A percentile compares a stretch with the other conserved stretches of the same genome.
These are phyloP conservation scores for Fusarium sp. DNA, from an alignment of 2,329 filamentous ascomycete species.

Conservation along the genomic window DNA sequence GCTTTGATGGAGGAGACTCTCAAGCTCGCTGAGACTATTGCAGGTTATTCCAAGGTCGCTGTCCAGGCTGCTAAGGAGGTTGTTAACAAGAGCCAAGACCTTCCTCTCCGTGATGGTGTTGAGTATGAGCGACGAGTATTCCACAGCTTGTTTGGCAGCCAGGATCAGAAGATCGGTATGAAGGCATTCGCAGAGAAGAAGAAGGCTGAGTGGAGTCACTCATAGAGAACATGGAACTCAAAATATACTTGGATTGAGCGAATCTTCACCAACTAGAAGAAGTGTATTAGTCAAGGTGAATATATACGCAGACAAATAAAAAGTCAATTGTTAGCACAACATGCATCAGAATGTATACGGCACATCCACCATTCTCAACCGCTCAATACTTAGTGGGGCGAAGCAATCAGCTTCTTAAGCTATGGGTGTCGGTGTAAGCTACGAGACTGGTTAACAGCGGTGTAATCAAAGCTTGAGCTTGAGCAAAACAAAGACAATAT, in stretches of 20 bases:
- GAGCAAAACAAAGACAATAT: neutral
- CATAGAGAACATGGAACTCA: slow-evolving; percentile 58
- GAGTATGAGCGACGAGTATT: slow-evolving; percentile 96
- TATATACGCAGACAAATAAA: slow-evolving; percentile 4
- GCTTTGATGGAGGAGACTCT: slow-evolving; percentile 84
- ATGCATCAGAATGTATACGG: neutral
- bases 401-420: slow-evolving; percentile 5
- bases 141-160: slow-evolving; percentile 90
- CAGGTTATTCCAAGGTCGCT: slow-evolving; percentile 85
- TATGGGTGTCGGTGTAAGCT: slow-evolving; percentile 8
- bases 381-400: slow-evolving; percentile 12
- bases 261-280: neutral
- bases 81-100: slow-evolving; percentile 98
- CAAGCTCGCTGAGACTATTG: slow-evolving; percentile 89
- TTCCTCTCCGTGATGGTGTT: slow-evolving; percentile 86
- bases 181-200: slow-evolving; percentile 94
- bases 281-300: neutral
- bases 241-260: neutral
- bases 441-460: neutral
- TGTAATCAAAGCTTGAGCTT: neutral
- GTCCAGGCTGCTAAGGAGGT: slow-evolving; percentile 94
- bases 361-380: slow-evolving; percentile 1
- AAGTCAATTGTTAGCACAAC: neutral
- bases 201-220: slow-evolving; percentile 89
- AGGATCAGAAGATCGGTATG: slow-evolving; percentile 98